phyloP scores from a whole-genome alignment of 2,329 filamentous ascomycete genomes.

The Hypomyces rosellus region DNA sequence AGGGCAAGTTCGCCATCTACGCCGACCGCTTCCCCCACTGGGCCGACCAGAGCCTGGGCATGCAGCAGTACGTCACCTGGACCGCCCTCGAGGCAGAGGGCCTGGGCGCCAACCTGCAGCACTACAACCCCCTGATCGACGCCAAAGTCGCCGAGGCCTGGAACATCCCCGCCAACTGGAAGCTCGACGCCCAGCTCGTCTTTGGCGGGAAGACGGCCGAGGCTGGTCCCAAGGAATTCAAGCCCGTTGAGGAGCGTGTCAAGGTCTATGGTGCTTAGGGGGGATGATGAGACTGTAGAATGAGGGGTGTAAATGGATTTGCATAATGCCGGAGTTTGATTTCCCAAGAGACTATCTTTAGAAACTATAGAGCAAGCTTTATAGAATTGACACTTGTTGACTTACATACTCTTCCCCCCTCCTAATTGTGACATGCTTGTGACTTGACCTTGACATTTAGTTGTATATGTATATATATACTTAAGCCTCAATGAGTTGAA shows the following conservation, averaged over 20 bases:
- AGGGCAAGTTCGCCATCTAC: constrained; percentile 65
- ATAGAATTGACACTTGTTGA: too few relatives aligned
- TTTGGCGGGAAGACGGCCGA: constrained; percentile 61
- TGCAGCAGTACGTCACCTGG: constrained; percentile 75
- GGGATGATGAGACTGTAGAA: too few relatives aligned
- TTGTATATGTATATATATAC: too few relatives aligned
- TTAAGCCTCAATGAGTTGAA: too few relatives aligned
- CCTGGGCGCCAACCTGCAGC: constrained; percentile 82
- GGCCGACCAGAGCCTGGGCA: constrained; percentile 70
- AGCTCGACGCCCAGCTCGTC: constrained; percentile 75
- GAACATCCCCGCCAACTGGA: constrained; percentile 66
- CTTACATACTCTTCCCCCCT: too few relatives aligned
- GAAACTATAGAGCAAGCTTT: too few relatives aligned
- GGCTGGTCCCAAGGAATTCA: constrained; percentile 57
- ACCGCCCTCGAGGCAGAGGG: constrained; percentile 76
- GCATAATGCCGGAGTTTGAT: too few relatives aligned
- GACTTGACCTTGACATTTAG: too few relatives aligned
- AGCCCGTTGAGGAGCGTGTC: constrained; percentile 59
- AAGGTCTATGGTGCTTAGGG: constrained; percentile 54
- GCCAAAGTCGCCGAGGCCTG: constrained; percentile 62
- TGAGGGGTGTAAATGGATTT: neutral
- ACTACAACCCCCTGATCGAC: constrained; percentile 87
- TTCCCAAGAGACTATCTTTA: too few relatives aligned
- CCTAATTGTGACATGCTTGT: too few relatives aligned
- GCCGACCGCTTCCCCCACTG: constrained; percentile 74